phyloP scores from a whole-genome alignment of 768 basidiomycete species.

The Daedalea quercina region DNA sequence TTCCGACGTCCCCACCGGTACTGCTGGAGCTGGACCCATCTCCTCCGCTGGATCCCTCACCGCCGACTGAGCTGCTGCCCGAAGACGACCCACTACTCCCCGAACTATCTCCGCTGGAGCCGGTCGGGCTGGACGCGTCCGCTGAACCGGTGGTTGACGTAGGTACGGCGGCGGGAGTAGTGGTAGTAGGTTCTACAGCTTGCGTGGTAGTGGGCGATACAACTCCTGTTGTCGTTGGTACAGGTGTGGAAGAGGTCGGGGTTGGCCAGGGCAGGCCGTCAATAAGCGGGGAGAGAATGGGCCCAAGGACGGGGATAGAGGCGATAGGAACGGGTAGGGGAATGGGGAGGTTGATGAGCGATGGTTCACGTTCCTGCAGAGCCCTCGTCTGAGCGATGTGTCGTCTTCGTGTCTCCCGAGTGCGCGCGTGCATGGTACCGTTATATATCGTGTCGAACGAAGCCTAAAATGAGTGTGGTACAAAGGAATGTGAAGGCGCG shows the following conservation, averaged over 20 bases:
- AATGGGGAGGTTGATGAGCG: constrained; percentile 31
- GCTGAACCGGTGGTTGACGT: neutral
- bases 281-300: constrained; percentile 26
- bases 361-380: constrained; percentile 31
- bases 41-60: neutral
- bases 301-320: constrained; percentile 32
- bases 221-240: constrained; percentile 1
- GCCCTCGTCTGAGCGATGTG: neutral
- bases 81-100: constrained; percentile 1
- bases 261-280: constrained; percentile 8
- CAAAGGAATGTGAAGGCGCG: neutral
- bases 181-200: constrained; percentile 4
- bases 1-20: neutral
- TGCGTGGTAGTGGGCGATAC: constrained; percentile 2
- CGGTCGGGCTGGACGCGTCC: constrained; percentile 3
- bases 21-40: neutral
- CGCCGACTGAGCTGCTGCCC: neutral
- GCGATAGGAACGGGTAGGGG: constrained; percentile 29
- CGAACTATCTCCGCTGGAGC: constrained; percentile 2
- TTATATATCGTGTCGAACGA: neutral
- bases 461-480: neutral
- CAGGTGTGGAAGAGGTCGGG: neutral
- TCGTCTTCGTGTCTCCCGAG: neutral
- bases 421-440: neutral
- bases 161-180: neutral